These are phyloP conservation scores for Alternaria ethzedia DNA, from an alignment of 2,329 filamentous ascomycete species.

Conservation along the genomic window DNA sequence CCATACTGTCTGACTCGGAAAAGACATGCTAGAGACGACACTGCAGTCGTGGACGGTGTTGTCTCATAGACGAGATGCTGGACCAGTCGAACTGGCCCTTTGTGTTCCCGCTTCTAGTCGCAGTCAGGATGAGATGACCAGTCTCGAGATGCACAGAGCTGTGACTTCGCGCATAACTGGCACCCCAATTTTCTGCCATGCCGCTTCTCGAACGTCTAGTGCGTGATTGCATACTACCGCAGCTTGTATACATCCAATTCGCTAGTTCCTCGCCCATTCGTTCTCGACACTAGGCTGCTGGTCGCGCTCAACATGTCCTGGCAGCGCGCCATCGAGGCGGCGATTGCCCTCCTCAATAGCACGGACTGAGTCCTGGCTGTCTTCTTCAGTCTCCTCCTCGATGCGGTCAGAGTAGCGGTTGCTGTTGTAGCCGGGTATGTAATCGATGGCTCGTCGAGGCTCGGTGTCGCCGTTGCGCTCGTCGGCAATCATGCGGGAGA, in stretches of 20 bases:
- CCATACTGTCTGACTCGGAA: background rate
- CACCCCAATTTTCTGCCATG: background rate
- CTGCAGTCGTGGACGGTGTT: background rate
- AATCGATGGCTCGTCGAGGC: slow-evolving; percentile 36
- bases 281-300: slow-evolving; percentile 32
- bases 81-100: background rate
- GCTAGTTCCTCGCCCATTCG: slow-evolving; percentile 30
- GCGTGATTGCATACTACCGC: background rate
- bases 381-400: slow-evolving; percentile 33
- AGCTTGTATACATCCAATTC: background rate
- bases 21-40: background rate
- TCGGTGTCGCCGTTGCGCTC: slow-evolving; percentile 31
- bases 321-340: slow-evolving; percentile 24
- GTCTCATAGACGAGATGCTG: background rate
- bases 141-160: background rate
- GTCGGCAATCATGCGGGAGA: slow-evolving; percentile 41
- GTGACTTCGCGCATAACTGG: background rate
- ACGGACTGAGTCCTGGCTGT: slow-evolving; percentile 17
- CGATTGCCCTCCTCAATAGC: slow-evolving; percentile 28
- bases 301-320: slow-evolving; percentile 21
- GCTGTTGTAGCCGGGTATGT: slow-evolving; percentile 33
- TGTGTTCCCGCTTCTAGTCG: background rate
- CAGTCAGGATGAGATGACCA: background rate
- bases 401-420: slow-evolving; percentile 39
- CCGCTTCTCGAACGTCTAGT: background rate